A percentile compares a stretch with the other conserved stretches of the same genome.
These are phyloP conservation scores for Tetrapisispora arboricola DNA, from an alignment of 805 yeast genomes.

Conservation along the genomic window DNA sequence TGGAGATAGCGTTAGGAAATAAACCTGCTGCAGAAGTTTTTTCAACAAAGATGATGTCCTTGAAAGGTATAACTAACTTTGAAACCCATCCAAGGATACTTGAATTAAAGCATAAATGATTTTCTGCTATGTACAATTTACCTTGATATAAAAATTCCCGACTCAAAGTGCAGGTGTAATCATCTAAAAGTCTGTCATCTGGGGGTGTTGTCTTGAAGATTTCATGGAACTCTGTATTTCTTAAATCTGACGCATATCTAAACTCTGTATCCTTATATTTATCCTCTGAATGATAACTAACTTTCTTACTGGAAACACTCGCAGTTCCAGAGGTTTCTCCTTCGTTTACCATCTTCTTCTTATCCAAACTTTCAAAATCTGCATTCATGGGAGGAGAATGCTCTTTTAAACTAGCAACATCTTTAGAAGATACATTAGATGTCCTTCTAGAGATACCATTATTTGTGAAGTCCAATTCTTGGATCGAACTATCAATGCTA, in stretches of 20 bases:
- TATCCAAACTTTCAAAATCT: neutral
- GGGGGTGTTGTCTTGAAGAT: conserved; percentile 58
- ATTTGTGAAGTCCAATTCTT: neutral
- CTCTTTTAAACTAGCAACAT: neutral
- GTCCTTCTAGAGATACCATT: neutral
- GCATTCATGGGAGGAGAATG: conserved; percentile 1
- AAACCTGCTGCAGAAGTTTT: conserved; percentile 79
- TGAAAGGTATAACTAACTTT: conserved; percentile 57
- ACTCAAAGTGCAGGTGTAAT: conserved; percentile 82
- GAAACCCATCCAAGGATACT: conserved; percentile 73
- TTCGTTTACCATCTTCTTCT: conserved; percentile 2
- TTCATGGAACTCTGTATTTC: conserved; percentile 70
- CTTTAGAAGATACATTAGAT: conserved; percentile 1
- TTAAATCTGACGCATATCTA: conserved; percentile 50
- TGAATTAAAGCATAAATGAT: conserved; percentile 75
- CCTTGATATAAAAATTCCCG: conserved; percentile 85
- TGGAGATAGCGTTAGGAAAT: conserved; percentile 68
- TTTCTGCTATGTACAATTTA: conserved; percentile 68
- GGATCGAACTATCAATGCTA: conserved; percentile 3
- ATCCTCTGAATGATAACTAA: conserved; percentile 41
- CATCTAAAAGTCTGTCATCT: conserved; percentile 70
- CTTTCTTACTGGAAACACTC: neutral
- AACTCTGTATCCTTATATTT: conserved; percentile 47
- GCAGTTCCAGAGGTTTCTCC: neutral
- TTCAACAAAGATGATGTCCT: conserved; percentile 53